phyloP scores from a whole-genome alignment of 148 eudicot species.

The Rhododendron griersonianum region DNA sequence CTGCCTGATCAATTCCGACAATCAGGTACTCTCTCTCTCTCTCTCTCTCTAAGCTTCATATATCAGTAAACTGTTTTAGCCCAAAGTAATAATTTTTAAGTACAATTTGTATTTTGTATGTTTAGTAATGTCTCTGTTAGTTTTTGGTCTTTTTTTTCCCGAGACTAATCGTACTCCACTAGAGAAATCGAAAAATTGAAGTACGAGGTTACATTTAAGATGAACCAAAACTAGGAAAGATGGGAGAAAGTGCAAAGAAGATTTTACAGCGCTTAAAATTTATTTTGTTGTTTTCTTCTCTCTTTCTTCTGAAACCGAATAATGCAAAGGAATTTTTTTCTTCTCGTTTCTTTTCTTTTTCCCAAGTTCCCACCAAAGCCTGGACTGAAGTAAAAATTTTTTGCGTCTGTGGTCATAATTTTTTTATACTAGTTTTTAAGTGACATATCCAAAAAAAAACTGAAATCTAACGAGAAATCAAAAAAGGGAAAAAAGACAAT shows the following conservation, averaged over 20 bases:
- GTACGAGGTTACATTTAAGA: background rate
- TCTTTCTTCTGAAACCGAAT: too few relatives aligned
- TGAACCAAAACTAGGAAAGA: too few relatives aligned
- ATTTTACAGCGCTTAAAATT: background rate
- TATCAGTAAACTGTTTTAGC: background rate
- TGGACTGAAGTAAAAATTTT: too few relatives aligned
- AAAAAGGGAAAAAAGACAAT: background rate
- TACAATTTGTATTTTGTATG: background rate
- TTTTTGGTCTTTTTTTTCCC: background rate
- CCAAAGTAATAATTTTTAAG: background rate
- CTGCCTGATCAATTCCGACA: constrained; percentile 73
- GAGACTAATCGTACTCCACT: too few relatives aligned
- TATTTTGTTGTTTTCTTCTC: background rate
- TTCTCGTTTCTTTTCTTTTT: too few relatives aligned
- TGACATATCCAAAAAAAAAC: background rate
- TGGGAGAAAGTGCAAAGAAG: background rate
- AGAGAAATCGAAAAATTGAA: background rate
- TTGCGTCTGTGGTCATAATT: background rate
- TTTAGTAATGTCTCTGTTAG: background rate
- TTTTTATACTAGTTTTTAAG: background rate
- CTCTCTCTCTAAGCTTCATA: background rate
- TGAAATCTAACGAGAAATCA: background rate
- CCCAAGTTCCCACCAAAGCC: background rate
- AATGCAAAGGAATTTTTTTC: too few relatives aligned
- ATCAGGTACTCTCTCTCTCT: constrained; percentile 41